Base-by-base conservation (phyloP, 108 stramenopile species). In the Stephanodiscus triporus region DNA sequence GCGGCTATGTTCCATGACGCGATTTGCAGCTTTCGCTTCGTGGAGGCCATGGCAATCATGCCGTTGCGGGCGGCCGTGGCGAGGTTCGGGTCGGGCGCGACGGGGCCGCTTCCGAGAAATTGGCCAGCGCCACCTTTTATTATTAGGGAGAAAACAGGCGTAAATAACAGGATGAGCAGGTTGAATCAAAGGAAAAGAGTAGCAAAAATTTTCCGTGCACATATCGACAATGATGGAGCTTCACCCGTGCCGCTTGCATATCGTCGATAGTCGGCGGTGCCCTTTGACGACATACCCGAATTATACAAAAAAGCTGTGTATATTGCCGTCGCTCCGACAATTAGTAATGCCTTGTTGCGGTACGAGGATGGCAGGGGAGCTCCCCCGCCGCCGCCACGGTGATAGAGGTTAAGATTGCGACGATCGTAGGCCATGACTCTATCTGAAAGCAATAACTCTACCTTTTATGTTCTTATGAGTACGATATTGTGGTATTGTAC, bases 1-100 rank as follows among this genome's bases (percentile, higher is more conserved):
- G 97, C 97, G 47, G 97, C 97, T 55, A 97, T 90, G 75, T 97
- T 97, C 95, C 95, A 97, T 23, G 83, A 79, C 5, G 89, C 77
- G 26, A 84, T 60, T 63, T 74, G 64, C 9, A 85, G 67, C 50
- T 64, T 56, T 22, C 84, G 84, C 5, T 57, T 58, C 17, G 81
- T 38, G 24, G 73, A 66, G 7, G 73, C 72, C 81, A 85, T 82
- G 49, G 84, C 66, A 2, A 19, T 27, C 77, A 84, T 70, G 43
- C 80, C 80, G 17, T 64, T 77, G 23, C 53, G 58, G 13, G 80
- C 83, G n/a, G 80, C 62, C 10, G 70, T 30, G 32, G 73, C 50
- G 43, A 79, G 77, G 19, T 60, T 62, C 43, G 76, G 63, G 49
- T 82, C 73, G 23, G 84, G 77, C 13, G 69, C 26, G 23, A 60